Base-by-base conservation (phyloP, 352 stramenopile genomes). In the Pythium vanterpoolii region DNA sequence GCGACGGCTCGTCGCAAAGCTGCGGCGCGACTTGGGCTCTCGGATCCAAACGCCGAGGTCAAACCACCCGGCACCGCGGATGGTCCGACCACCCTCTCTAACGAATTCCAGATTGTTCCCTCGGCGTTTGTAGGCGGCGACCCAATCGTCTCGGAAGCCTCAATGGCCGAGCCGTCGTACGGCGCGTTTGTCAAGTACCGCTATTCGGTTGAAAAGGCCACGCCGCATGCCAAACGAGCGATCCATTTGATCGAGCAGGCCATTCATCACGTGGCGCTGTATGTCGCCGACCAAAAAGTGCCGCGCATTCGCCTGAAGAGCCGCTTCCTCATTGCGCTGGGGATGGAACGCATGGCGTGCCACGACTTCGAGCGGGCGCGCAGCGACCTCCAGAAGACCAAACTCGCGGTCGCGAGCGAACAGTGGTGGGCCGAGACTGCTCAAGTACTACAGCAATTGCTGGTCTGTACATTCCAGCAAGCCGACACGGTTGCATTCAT, bases 241-340 rank as follows among this genome's bases (percentile, higher is more conserved):
- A 92, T 95, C 50, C 62, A 86, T 36, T 54, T 95, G 14, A 66
- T 95, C 8, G 82, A 92, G 56, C 83, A 91, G 39, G 81, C 83
- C 11, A 70, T 92, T 16, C 80, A 91, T 50, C 74, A 92, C 68
- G 47, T 95, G 30, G 77, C 77, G 21, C 71, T 87, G 48, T 88
- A 85, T 60, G 65, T 81, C 18, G 77, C 77, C 9, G 77, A 89
- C 40, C 78, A 80, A 28, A 91, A 89, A 47, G 62, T 73, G 0
- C 74, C 79, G 8, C 79, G 83, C 0, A 79, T 66, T 64, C 79
- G 86, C 6, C 73, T 95, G 50, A 93, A 92, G 74, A 88, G 72
- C 50, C 78, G 81, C 3, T 60, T 93, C 40, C 60, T 93, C 4
- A 69, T 93, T 13, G 82, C 88, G 43, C 65, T 95, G 23, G 86